Evolutionary conservation across 805 yeast species (phyloP), one percentile per base, ranked within the genome.

Genomic region (Millerozyma miso): DNA sequence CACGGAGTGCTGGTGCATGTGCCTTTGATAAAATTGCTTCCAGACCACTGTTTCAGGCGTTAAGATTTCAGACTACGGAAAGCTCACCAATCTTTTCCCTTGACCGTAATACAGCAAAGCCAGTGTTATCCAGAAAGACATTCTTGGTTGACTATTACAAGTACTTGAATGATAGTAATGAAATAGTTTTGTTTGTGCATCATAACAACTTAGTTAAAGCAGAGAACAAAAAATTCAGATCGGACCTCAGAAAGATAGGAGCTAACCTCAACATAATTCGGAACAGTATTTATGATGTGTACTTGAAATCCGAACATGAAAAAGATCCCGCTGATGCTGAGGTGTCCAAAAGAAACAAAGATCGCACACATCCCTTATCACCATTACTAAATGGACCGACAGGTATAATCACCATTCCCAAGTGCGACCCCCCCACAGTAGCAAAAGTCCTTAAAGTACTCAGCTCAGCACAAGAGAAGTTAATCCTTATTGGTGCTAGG

Each of bases 401-500:
- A 2, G 95, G 95, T 1, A 73, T 86, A 7, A 79, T 91, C 43
- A 62, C 85, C 16, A 75, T 88, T 46, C 78, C 78, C 35, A 79
- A 75, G 46, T 70, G 85, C 31, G 83, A 88, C 49, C 97, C 97
- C n/a, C 53, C 65, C 13, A 67, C 69, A 16, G 86, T 90, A 8
- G 77, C 77, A 20, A 69, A 72, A 41, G 78, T 87, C 3, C 63
- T 87, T 53, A 83, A 78, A 54, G 59, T 80, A 20, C 58, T 89
- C 38, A 82, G 80, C 51, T 60, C 72, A 34, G 77, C 83, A 34
- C 80, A 79, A 54, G 96, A 88, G 54, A 80, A 80, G 59, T 68
- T 93, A 51, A 79, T 90, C 45, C 65, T 93, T 35, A 74, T 91
- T 47, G 99, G 97, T 33, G 98, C 96, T 23, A 80, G 81, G 54